Base-by-base conservation (phyloP, 2,329 filamentous ascomycete genomes). In the Trichophyton benhamiae region DNA sequence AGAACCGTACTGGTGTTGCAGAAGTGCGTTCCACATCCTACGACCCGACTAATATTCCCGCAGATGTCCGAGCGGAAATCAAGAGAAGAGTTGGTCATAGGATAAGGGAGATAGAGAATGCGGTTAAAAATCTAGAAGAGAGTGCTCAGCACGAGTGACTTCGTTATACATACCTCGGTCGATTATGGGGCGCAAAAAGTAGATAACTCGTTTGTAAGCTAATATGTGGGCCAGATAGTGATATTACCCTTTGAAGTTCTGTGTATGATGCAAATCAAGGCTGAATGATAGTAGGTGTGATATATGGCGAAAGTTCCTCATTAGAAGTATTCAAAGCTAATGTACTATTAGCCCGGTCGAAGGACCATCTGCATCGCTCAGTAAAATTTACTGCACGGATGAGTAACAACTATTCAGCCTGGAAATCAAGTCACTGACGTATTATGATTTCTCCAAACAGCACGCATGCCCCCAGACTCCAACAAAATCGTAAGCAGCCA, bases 41-140 rank as follows among this genome's bases (percentile, higher is more conserved):
- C 64, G 66, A 75, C 64, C 68, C 73, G 2, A 63, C 59, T n/a
- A 64, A 66, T 44, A 63, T 76, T 15, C 52, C 61, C 11, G 59
- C 62, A 6, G 68, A 65, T 20, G 68, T 75, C 41, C 70, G 71
- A 38, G 75, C 75, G 60, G 75, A 79, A 67, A 73, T 79, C 36
- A 72, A 69, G 63, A 73, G 67, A 64, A 69, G 77, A 63, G 71
- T 80, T 66, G 77, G 75, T 15, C 72, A 75, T 65, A 68, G 77
- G 67, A 69, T 80, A 60, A 69, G 77, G 66, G 77, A 80, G 68
- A 71, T 79, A 70, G 72, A 73, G 65, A 72, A 70, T 71, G 78
- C 75, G 20, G 73, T 79, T 60, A 66, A 72, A 67, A 67, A 63
- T 15, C 68, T 79, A 66, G 76, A 79, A 68, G 70, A 73, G 64